Evolutionary conservation across 331 rosid genomes (phyloP).

Genomic region (Prunus yedoensis): DNA sequence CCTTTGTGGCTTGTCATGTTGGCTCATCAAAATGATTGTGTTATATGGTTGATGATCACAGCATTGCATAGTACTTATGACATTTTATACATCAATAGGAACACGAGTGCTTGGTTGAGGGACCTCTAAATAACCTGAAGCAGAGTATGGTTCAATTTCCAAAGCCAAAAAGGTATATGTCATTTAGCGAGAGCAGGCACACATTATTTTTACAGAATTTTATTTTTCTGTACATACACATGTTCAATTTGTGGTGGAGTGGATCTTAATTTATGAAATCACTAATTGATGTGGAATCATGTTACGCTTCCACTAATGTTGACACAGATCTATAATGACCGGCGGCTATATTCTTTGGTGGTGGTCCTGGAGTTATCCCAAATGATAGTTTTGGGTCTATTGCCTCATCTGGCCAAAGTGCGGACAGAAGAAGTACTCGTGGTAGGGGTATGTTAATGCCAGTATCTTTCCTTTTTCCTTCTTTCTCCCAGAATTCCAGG

Average conservation of each 20-base stretch:
- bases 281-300: slow-evolving; percentile 14
- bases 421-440: slow-evolving; percentile 75
- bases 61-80: not conserved
- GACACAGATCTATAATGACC: slow-evolving; percentile 82
- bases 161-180: slow-evolving; percentile 93
- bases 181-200: not conserved
- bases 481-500: not conserved
- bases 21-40: not conserved
- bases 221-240: not conserved
- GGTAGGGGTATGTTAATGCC: slow-evolving; percentile 78
- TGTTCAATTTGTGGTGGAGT: not conserved
- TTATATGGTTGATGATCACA: not conserved
- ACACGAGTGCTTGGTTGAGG: slow-evolving; percentile 98
- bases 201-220: not conserved
- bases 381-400: slow-evolving; percentile 69
- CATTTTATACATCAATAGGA: slow-evolving; percentile 47
- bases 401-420: slow-evolving; percentile 53
- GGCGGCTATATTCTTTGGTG: slow-evolving; percentile 88
- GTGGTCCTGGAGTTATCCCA: slow-evolving; percentile 85
- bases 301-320: slow-evolving; percentile 18
- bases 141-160: slow-evolving; percentile 99
- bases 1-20: not conserved
- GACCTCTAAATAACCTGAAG: slow-evolving; percentile 92
- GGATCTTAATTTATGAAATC: slow-evolving; percentile 3
- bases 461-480: not conserved